Evolutionary conservation across 495 filamentous ascomycete genomes (phyloP).

Genomic region (Talaromyces stipitatus): DNA sequence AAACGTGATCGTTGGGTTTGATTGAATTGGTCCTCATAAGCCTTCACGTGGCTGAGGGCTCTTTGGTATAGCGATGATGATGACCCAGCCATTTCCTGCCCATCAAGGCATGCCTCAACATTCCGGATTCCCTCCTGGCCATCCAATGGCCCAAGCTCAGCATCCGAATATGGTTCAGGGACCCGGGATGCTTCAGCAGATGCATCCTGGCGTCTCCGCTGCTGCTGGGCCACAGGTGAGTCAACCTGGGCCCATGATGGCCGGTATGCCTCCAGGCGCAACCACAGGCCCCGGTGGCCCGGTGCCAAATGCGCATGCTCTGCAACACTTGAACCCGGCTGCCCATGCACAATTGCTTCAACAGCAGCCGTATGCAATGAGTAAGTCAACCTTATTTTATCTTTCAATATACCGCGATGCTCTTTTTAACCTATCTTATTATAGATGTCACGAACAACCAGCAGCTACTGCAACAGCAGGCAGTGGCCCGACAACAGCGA

Average conservation of each 20-base stretch:
- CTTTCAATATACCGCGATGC: neutral
- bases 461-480: conserved; percentile 39
- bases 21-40: conserved; percentile 10
- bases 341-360: conserved; percentile 49
- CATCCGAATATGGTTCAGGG: conserved; percentile 55
- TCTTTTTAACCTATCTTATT: conserved; percentile 2
- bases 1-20: neutral
- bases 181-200: conserved; percentile 65
- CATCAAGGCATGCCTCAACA: conserved; percentile 69
- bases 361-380: conserved; percentile 28
- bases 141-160: conserved; percentile 64
- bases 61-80: conserved; percentile 58
- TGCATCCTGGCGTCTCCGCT: conserved; percentile 78
- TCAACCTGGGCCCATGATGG: conserved; percentile 73
- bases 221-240: conserved; percentile 72
- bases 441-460: conserved; percentile 44
- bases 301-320: conserved; percentile 66
- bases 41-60: conserved; percentile 26
- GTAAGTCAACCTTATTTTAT: neutral
- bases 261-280: conserved; percentile 67
- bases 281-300: conserved; percentile 45
- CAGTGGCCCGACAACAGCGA: conserved; percentile 24
- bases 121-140: conserved; percentile 64
- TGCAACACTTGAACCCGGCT: conserved; percentile 69
- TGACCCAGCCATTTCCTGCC: conserved; percentile 62